Evolutionary conservation across 2,329 filamentous ascomycete genomes (phyloP), one percentile per base, ranked within the genome.

Genomic region (Falciphora oryzae): DNA sequence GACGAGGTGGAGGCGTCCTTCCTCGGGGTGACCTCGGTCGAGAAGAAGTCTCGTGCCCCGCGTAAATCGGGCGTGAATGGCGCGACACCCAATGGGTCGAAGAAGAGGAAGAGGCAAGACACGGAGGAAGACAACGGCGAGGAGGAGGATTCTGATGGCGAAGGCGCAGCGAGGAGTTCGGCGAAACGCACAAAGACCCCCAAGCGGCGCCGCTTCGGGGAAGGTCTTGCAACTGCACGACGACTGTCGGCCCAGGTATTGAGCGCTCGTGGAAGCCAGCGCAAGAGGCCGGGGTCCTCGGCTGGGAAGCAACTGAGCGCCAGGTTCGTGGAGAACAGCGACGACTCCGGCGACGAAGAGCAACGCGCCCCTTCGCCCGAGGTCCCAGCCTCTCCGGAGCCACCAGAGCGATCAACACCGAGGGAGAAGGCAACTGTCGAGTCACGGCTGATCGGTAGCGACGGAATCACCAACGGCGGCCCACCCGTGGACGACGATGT

Each of bases 11-110:
- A 65, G 31, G n/a, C 28, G 4, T 31, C 28, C 16, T 18, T 62
- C 4, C 11, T 65, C 13, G 57, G 28, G 22, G 28, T 29, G 4
- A 29, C 32, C 5, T 56, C 64, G 10, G 29, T 28, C 14, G 22
- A 38, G 11, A 59, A 65, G n/a, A 58, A 27, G 11, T 38, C 57
- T 29, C 57, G 63, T 8, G 61, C 59, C 7, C 38, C 63, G 13
- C 60, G 64, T 10, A 56, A 61, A 22, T 65, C 14, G 38, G 25
- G n/a, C 18, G 28, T 38, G 29, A 53, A 31, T n/a, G 63, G 22
- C 22, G 44, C 27, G 22, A 22, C 57, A 28, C 35, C 44, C 18
- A 76, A 2, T 64, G 71, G 35, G 78, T 76, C 61, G 71, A 75
- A 59, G 71, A 75, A 64, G 70, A 70, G 7, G 72, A 62, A 27